Evolutionary conservation across 108 stramenopile genomes (phyloP), one percentile per base, ranked within the genome.

Genomic region (Cyclotella atomus): DNA sequence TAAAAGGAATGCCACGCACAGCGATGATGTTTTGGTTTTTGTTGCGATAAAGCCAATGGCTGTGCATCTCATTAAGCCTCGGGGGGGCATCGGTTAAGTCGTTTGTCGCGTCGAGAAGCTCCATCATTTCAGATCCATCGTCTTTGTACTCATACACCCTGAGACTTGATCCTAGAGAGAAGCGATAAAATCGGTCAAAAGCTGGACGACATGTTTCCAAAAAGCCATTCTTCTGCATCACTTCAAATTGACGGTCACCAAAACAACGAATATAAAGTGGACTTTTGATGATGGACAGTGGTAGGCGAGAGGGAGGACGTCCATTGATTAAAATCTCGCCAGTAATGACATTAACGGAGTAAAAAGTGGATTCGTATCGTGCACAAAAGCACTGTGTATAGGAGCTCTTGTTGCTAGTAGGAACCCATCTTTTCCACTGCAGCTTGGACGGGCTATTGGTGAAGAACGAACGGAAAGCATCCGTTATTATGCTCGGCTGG

Each of bases 311-410:
- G 7, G 87, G 87, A 41, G 87, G 87, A 45, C 75, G 41, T 29
- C 87, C 84, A 62, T 87, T 60, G 17, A 83, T 76, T 2, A 87
- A 73, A 1, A 87, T 74, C 29, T 70, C 73, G n/a, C 87, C 87
- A 53, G 78, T 69, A 15, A 87, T 20, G 19, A 85, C 14, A 45
- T 87, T 83, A 38, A 87, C 71, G 36, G 57, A 23, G 46, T 85
- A 87, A 12, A 72, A 32, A 23, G 49, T 59, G 17, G 77, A 73
- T 10, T 77, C 70, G 47, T 29, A 28, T 61, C 21, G 20, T 12
- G 83, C 79, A 36, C 78, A 62, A 47, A 81, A 87, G 29, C 83
- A 87, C 36, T 54, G 62, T n/a, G 75, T 61, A 7, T 21, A 71
- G n/a, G n/a, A n/a, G 36, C 28, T 12, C 20, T 36, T 36, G 10